Evolutionary conservation across 2,329 filamentous ascomycete species (phyloP).

Genomic region (Sporothrix schenckii): DNA sequence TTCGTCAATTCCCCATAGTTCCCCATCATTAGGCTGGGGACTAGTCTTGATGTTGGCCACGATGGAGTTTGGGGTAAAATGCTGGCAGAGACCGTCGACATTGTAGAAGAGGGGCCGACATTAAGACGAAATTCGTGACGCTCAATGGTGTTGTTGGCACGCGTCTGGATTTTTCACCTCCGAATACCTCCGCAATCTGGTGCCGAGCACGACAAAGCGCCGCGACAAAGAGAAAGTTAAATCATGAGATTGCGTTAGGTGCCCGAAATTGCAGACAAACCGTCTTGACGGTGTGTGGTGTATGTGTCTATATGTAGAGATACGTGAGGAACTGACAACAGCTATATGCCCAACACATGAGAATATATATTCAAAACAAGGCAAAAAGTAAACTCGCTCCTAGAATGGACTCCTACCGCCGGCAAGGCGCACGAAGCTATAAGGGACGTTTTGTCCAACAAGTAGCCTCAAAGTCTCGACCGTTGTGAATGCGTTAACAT

Average conservation of each 20-base stretch:
- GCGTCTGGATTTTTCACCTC: not conserved
- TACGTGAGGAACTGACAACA: not conserved
- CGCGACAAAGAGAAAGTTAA: not conserved
- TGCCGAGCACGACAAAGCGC: not conserved
- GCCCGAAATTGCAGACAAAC: conserved; percentile 1
- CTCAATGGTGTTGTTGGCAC: not conserved
- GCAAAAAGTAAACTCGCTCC: not conserved
- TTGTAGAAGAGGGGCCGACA: not conserved
- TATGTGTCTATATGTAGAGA: conserved; percentile 10
- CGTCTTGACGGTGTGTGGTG: not conserved
- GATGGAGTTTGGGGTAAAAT: conserved; percentile 18
- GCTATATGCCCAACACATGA: not conserved
- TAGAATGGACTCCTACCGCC: conserved; percentile 56
- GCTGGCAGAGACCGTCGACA: not conserved
- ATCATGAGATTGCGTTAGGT: not conserved
- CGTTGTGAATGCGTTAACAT: conserved; percentile 81
- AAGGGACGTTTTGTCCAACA: conserved; percentile 84
- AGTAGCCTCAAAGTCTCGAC: conserved; percentile 78
- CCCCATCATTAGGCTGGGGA: conserved; percentile 21
- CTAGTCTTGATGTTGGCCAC: conserved; percentile 14
- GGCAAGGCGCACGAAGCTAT: conserved; percentile 81
- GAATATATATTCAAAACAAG: not conserved
- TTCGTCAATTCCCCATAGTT: not conserved
- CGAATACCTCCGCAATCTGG: not conserved
- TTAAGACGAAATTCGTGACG: not conserved